Percentiles rank a stretch among this genome's conserved stretches.
These are phyloP conservation scores for Wickerhamomyces ciferrii DNA, from an alignment of 805 yeast species.

Conservation along the genomic window DNA sequence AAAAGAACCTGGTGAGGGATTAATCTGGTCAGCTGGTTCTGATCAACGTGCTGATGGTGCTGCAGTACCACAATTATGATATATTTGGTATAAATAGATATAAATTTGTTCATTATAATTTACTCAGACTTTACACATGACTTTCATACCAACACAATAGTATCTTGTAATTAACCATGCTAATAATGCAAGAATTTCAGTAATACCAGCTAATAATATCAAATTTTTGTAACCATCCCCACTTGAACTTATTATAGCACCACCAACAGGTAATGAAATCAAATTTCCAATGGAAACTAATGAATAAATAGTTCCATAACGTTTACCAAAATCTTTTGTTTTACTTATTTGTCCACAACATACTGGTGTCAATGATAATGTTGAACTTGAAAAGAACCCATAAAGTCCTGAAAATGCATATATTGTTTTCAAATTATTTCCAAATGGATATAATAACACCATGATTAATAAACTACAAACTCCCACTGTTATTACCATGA, in stretches of 20 bases:
- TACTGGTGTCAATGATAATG: slow-evolving; percentile 60
- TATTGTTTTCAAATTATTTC: slow-evolving; percentile 34
- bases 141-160: background rate
- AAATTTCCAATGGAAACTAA: slow-evolving; percentile 39
- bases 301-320: slow-evolving; percentile 64
- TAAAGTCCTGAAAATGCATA: slow-evolving; percentile 47
- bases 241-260: slow-evolving; percentile 38
- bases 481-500: slow-evolving; percentile 42
- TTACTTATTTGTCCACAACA: slow-evolving; percentile 65
- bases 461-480: slow-evolving; percentile 43
- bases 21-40: slow-evolving; percentile 64
- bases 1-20: slow-evolving; percentile 34
- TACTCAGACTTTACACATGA: background rate
- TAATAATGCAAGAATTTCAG: slow-evolving; percentile 5
- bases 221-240: slow-evolving; percentile 35
- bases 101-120: slow-evolving; percentile 8
- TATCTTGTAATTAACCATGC: slow-evolving; percentile 13
- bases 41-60: slow-evolving; percentile 88
- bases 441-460: slow-evolving; percentile 66
- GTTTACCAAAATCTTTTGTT: slow-evolving; percentile 59
- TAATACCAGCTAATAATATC: slow-evolving; percentile 29
- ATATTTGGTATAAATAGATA: slow-evolving; percentile 23
- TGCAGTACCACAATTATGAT: slow-evolving; percentile 51
- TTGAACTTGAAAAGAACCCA: slow-evolving; percentile 59
- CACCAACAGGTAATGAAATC: slow-evolving; percentile 44